Conservation (phyloP, 441 rosid genomes). For the Arabidopsis lyrata region DNA sequence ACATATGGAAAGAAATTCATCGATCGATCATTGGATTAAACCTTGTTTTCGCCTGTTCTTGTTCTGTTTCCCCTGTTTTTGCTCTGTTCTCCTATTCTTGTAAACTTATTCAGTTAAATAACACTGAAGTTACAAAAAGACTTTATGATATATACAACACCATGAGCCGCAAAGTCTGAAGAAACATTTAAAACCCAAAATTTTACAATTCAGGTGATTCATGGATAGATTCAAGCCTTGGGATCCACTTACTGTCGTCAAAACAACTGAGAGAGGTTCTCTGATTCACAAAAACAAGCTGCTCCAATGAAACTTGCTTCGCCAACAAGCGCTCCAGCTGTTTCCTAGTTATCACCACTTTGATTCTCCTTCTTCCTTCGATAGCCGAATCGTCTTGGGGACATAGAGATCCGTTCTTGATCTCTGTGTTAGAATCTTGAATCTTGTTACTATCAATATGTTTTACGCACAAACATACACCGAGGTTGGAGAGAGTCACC, state of each 20-base stretch:
- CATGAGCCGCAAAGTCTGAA: neutral
- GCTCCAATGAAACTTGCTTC: slow-evolving; percentile 38
- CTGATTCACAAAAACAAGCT: slow-evolving; percentile 19
- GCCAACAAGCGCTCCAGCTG: slow-evolving; percentile 35
- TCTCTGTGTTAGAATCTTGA: slow-evolving; percentile 18
- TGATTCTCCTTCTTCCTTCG: slow-evolving; percentile 32
- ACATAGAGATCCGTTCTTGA: slow-evolving; percentile 14
- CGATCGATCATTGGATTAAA: neutral
- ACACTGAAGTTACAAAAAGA: neutral
- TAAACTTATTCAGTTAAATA: neutral
- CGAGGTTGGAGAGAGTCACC: slow-evolving; percentile 20
- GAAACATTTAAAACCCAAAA: slow-evolving; percentile 7
- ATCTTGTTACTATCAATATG: slow-evolving; percentile 15
- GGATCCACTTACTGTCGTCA: slow-evolving; percentile 33
- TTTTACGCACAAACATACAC: slow-evolving; percentile 29
- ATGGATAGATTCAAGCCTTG: slow-evolving; percentile 37
- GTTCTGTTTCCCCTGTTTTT: slow-evolving; percentile 29
- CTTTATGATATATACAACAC: neutral
- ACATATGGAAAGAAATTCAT: neutral
- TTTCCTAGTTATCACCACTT: slow-evolving; percentile 42
- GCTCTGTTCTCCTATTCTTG: slow-evolving; percentile 1
- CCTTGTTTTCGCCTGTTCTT: neutral
- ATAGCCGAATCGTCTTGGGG: neutral
- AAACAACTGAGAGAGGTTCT: slow-evolving; percentile 1
- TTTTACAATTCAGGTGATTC: slow-evolving; percentile 39